phyloP scores from a whole-genome alignment of 108 stramenopile genomes.

The Mayamaea pseudoterrestris region DNA sequence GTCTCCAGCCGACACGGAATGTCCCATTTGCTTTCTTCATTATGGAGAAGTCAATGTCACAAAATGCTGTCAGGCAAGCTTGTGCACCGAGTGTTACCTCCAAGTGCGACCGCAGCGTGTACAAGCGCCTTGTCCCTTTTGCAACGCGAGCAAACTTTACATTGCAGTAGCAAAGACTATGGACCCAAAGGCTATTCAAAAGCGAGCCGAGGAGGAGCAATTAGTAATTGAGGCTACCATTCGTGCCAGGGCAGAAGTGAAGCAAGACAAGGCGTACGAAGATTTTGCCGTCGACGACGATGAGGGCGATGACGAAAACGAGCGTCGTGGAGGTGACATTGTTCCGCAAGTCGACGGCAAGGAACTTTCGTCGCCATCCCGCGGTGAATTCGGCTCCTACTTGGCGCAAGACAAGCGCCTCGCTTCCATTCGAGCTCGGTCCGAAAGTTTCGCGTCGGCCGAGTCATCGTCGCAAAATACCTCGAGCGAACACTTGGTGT shows the following conservation, averaged over 20 bases:
- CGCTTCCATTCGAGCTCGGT: slow-evolving; percentile 27
- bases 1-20: slow-evolving; percentile 37
- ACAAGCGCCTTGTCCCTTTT: slow-evolving; percentile 59
- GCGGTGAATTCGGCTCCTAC: slow-evolving; percentile 59
- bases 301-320: slow-evolving; percentile 1
- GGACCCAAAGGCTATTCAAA: slow-evolving; percentile 20
- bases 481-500: no score
- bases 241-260: slow-evolving; percentile 11
- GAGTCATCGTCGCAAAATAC: slow-evolving; percentile 7
- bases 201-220: slow-evolving; percentile 41
- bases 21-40: slow-evolving; percentile 84
- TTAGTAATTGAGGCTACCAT: slow-evolving; percentile 34
- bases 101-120: slow-evolving; percentile 64
- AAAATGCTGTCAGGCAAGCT: slow-evolving; percentile 61
- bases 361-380: no score
- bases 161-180: slow-evolving; percentile 28
- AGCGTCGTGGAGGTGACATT: no score
- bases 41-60: slow-evolving; percentile 54
- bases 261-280: background rate
- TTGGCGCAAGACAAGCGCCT: slow-evolving; percentile 49
- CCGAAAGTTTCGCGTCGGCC: slow-evolving; percentile 23
- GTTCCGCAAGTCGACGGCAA: no score
- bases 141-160: slow-evolving; percentile 39
- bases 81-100: slow-evolving; percentile 83
- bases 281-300: background rate